Percentiles rank a stretch among this genome's conserved stretches.
phyloP scores from a whole-genome alignment of 176 grass and related monocot genomes.

The Cenchrus americanus region DNA sequence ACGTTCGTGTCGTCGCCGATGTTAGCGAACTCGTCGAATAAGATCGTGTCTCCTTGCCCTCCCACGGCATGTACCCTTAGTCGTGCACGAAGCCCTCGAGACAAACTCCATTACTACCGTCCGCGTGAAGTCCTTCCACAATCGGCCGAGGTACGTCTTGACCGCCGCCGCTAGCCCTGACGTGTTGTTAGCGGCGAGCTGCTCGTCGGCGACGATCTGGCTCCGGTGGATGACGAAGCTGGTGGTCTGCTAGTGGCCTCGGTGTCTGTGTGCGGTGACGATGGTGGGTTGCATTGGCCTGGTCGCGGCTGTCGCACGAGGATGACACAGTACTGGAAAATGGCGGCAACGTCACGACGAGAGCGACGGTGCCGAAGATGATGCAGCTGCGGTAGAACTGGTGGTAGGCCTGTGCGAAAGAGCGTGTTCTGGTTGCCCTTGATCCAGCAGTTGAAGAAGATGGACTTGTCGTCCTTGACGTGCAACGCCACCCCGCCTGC shows the following conservation, averaged over 20 bases:
- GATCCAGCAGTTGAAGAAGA: conserved; percentile 85
- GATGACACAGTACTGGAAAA: conserved; percentile 85
- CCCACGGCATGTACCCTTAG: conserved; percentile 73
- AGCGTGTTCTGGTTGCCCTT: conserved; percentile 91
- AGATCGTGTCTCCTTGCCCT: conserved; percentile 55
- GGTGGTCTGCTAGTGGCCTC: conserved; percentile 70
- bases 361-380: conserved; percentile 82
- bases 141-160: conserved; percentile 66
- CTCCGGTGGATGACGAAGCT: conserved; percentile 81
- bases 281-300: conserved; percentile 53
- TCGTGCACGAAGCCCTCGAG: conserved; percentile 64
- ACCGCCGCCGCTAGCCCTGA: conserved; percentile 6
- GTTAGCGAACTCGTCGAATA: conserved; percentile 75
- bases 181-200: background rate
- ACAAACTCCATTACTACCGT: conserved; percentile 60
- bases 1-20: conserved; percentile 53
- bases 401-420: conserved; percentile 73
- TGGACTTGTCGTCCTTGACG: conserved; percentile 61
- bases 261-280: conserved; percentile 67
- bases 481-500: conserved; percentile 78
- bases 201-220: conserved; percentile 55
- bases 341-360: conserved; percentile 51
- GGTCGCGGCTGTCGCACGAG: conserved; percentile 57
- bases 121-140: conserved; percentile 55
- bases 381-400: conserved; percentile 90